Base-by-base conservation (phyloP, 352 stramenopile genomes). In the Phytophthora pseudosyringae region DNA sequence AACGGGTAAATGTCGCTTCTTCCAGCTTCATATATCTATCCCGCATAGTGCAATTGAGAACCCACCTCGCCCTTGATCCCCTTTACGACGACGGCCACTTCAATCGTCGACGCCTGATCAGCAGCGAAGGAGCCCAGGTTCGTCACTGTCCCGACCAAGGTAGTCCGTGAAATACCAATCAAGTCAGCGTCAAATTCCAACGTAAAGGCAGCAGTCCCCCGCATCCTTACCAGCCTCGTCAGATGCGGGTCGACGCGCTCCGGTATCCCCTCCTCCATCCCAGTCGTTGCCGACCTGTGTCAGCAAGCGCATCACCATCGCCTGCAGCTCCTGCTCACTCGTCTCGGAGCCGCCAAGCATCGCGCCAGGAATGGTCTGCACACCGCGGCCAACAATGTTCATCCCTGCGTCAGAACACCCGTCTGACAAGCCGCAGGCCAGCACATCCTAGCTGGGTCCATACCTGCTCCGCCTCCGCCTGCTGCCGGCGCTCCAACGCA, bases 21-120 rank as follows among this genome's bases (percentile, higher is more conserved):
- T 25, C 15, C 31, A 32, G 36, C 18, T 46, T 47, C 49, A 38
- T 36, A n/a, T 21, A 21, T 32, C 4, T n/a, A 16, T 13, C 21
- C 25, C 5, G 29, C 7, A 45, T 33, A 18, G 21, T 26, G 4
- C 33, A 41, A 28, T 9, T 9, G 9, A 64, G 21, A 56, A 32
- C 26, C 35, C 45, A 90, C 85, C 69, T 94, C 85, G 55, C 85
- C 85, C 51, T 90, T 91, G 55, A 94, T 91, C 0, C 78, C 83
- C 38, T 81, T 81, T 26, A 88, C 81, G 33, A 78, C 48, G 36
- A 92, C 71, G 0, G 77, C 75, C 21, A 94, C 85, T 53, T 94
- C 85, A 35, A 88, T 81, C 0, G 85, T 94, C 25, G 83, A 84
- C 15, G 83, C 75, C 46, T 91, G 83, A n/a, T 91, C 85, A 1